A percentile compares a stretch with the other conserved stretches of the same genome.
Evolutionary conservation across 2,329 filamentous ascomycete species (phyloP).

Genomic region (Pyrenophora teres): DNA sequence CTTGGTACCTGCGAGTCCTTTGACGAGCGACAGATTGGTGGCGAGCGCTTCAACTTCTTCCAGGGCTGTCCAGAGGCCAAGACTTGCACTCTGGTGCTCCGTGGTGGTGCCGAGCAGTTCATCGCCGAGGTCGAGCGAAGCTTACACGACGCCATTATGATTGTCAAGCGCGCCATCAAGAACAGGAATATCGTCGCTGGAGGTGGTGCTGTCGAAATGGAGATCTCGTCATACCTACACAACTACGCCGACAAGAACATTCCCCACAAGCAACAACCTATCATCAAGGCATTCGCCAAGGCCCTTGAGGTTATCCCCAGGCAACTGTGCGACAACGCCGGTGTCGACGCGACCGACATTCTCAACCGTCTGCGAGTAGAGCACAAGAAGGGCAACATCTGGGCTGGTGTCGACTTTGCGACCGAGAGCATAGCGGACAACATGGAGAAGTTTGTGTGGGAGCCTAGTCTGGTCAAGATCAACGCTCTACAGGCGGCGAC

Average conservation of each 20-base stretch:
- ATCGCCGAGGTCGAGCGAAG: conserved; percentile 98
- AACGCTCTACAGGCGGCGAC: conserved; percentile 96
- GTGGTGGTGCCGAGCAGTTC: conserved; percentile 97
- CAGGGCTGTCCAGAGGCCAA: conserved; percentile 93
- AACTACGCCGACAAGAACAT: conserved; percentile 91
- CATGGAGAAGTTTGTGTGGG: conserved; percentile 96
- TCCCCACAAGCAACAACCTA: conserved; percentile 91
- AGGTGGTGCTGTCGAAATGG: conserved; percentile 95
- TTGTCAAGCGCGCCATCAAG: conserved; percentile 96
- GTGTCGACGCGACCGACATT: conserved; percentile 97
- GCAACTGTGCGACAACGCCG: conserved; percentile 97
- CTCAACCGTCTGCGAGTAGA: conserved; percentile 95
- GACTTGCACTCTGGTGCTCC: conserved; percentile 93
- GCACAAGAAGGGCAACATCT: conserved; percentile 88
- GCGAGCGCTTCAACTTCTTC: conserved; percentile 98
- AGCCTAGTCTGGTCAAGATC: conserved; percentile 92
- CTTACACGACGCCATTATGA: conserved; percentile 99
- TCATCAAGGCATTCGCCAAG: conserved; percentile 98
- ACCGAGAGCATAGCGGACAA: conserved; percentile 93
- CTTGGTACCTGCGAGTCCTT: conserved; percentile 89
- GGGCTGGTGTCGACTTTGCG: conserved; percentile 95
- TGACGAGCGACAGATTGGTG: conserved; percentile 95
- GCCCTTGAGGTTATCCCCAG: conserved; percentile 95
- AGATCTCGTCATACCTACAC: conserved; percentile 91
- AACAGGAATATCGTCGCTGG: conserved; percentile 94